Evolutionary conservation across 768 basidiomycete species (phyloP).

Genomic region (Leccinum aurantiacum): DNA sequence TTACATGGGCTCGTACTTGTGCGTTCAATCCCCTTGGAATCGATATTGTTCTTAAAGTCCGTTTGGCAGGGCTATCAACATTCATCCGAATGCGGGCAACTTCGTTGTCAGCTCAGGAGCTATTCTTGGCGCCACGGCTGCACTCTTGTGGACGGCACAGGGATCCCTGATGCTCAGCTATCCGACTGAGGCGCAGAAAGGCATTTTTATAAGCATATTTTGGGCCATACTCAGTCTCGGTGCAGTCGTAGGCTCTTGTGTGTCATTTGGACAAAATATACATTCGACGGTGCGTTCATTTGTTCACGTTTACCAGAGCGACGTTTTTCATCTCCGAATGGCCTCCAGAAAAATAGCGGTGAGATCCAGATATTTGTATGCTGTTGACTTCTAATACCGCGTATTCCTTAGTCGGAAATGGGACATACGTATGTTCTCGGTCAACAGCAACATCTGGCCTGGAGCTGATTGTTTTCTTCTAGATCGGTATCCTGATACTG

Average conservation of each 20-base stretch:
- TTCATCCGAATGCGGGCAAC: slow-evolving; percentile 55
- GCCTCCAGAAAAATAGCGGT: slow-evolving; percentile 30
- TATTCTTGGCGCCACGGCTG: slow-evolving; percentile 69
- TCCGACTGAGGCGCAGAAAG: slow-evolving; percentile 74
- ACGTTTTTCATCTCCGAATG: neutral
- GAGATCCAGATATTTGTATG: neutral
- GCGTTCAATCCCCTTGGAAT: slow-evolving; percentile 20
- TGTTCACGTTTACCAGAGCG: neutral
- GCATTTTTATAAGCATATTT: slow-evolving; percentile 70
- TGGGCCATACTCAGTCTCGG: slow-evolving; percentile 82
- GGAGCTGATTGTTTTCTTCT: neutral
- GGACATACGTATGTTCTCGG: slow-evolving; percentile 61
- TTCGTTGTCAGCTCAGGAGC: slow-evolving; percentile 78
- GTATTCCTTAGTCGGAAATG: slow-evolving; percentile 52
- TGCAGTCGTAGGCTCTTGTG: slow-evolving; percentile 70
- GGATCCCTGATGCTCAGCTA: slow-evolving; percentile 82
- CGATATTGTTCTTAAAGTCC: too few relatives aligned
- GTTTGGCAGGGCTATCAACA: slow-evolving; percentile 39
- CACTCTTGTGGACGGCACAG: slow-evolving; percentile 78
- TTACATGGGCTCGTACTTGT: slow-evolving; percentile 74
- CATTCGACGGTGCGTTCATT: slow-evolving; percentile 48
- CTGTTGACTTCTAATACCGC: neutral
- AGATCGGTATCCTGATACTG: slow-evolving; percentile 56
- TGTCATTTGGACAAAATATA: slow-evolving; percentile 73
- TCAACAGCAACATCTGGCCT: neutral